These are phyloP conservation scores for Omphalotus guepiniiformis DNA, from an alignment of 768 basidiomycete genomes.

Conservation along the genomic window DNA sequence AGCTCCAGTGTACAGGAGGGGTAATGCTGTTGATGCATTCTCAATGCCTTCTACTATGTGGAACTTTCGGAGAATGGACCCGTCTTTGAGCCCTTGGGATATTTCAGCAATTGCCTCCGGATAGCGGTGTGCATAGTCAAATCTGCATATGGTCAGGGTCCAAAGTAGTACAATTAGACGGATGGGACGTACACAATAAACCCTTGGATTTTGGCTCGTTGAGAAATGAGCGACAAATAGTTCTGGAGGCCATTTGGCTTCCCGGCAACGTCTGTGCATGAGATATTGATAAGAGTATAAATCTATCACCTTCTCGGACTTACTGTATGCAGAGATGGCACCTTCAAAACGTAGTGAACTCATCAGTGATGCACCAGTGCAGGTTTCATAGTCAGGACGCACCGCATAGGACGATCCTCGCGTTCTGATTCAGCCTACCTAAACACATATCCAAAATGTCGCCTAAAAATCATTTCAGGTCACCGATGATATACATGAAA, in stretches of 20 bases:
- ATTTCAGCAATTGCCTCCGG: constrained; percentile 56
- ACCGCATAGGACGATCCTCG: constrained; percentile 83
- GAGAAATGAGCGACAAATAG: constrained; percentile 67
- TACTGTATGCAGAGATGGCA: constrained; percentile 84
- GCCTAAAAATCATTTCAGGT: constrained; percentile 35
- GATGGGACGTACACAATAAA: constrained; percentile 68
- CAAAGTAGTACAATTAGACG: neutral
- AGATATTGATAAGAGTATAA: neutral
- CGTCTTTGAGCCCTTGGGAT: constrained; percentile 52
- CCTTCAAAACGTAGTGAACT: constrained; percentile 33
- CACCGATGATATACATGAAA: neutral
- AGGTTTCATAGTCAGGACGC: constrained; percentile 19
- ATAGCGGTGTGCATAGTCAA: constrained; percentile 69
- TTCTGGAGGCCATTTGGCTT: constrained; percentile 64
- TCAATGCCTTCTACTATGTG: constrained; percentile 76
- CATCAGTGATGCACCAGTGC: neutral
- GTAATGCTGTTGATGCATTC: constrained; percentile 66
- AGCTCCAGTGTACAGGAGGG: constrained; percentile 67
- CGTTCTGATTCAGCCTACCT: constrained; percentile 68
- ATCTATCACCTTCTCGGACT: constrained; percentile 18
- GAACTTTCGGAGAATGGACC: constrained; percentile 75
- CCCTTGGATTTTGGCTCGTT: constrained; percentile 78
- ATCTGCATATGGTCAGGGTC: constrained; percentile 32
- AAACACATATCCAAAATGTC: constrained; percentile 80
- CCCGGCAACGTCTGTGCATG: constrained; percentile 39